A percentile compares a stretch with the other conserved stretches of the same genome.
Evolutionary conservation across 352 stramenopile genomes (phyloP).

Genomic region (Phytophthora kernoviae): DNA sequence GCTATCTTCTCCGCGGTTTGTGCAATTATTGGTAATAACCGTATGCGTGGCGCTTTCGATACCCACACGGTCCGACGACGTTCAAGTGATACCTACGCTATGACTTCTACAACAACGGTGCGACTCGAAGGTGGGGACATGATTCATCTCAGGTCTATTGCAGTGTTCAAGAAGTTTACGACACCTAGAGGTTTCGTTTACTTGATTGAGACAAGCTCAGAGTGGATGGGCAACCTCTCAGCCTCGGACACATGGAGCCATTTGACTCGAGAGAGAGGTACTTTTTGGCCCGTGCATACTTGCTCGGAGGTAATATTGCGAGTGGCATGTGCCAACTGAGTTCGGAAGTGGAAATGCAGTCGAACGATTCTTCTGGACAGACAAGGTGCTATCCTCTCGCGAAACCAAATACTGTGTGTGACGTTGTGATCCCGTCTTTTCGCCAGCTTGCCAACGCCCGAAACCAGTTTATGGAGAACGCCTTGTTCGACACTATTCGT

Average conservation of each 20-base stretch:
- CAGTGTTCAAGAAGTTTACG: slow-evolving; percentile 11
- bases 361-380: background rate
- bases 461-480: slow-evolving; percentile 19
- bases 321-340: slow-evolving; percentile 8
- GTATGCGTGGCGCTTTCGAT: slow-evolving; percentile 2
- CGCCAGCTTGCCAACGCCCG: slow-evolving; percentile 6
- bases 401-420: background rate
- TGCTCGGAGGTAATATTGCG: background rate
- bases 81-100: slow-evolving; percentile 4
- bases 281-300: slow-evolving; percentile 5
- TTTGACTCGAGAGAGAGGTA: slow-evolving; percentile 7
- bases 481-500: slow-evolving; percentile 6
- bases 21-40: slow-evolving; percentile 2
- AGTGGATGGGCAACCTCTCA: background rate
- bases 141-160: slow-evolving; percentile 1
- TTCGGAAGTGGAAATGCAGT: slow-evolving; percentile 6
- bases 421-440: slow-evolving; percentile 12
- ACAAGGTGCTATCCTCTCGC: slow-evolving; percentile 1
- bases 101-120: background rate
- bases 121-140: background rate
- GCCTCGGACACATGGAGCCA: background rate
- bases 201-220: slow-evolving; percentile 4
- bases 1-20: background rate
- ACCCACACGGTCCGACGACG: background rate
- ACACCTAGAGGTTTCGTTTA: slow-evolving; percentile 1